Base-by-base conservation (phyloP, 495 filamentous ascomycete genomes). In the Penicillium salamii region DNA sequence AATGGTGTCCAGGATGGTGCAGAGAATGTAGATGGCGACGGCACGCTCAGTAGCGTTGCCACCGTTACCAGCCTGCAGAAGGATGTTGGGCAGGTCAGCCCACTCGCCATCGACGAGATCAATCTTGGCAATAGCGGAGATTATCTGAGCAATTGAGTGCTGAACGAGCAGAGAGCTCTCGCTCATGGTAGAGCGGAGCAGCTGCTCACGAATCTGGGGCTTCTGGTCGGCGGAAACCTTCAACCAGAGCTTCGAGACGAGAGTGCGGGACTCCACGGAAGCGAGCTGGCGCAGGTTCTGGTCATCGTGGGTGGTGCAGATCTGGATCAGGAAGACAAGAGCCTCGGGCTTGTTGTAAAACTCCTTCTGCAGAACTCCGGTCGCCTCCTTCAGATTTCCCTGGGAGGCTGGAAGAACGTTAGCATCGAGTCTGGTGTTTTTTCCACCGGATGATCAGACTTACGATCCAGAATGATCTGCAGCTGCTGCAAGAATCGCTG, bases 21-120 rank as follows among this genome's bases (percentile, higher is more conserved):
- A 96, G 42, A 97, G 84, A 53, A 98, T 89, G 69, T 93, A 98
- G 50, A 91, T 82, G 35, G 85, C 90, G 29, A 97, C 89, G 58
- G 95, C 91, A 41, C 95, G 84, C 69, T 96, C 88, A 23, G 78
- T 77, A 38, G 88, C 81, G 53, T 86, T 84, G 33, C 75, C 69
- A 55, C 80, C 89, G 49, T 75, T 83, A 26, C 86, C 84, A 24
- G 91, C 87, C 55, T 82, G 83, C 48, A 85, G 74, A 31, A 97
- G 79, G 44, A 87, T 77, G 51, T 82, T 79, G 34, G 92, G 81
- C 28, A 97, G 77, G 29, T 95, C 88, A 36, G 70, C 67, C 93
- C 93, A 97, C 70, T 95, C 82, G 39, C 86, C 87, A 61, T 95
- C 84, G 56, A 88, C 79, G 45, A 96, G 78, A 66, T 98, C 93